Base-by-base conservation (phyloP, 371 early-diverging fungal genomes). In the Mycotypha africana region DNA sequence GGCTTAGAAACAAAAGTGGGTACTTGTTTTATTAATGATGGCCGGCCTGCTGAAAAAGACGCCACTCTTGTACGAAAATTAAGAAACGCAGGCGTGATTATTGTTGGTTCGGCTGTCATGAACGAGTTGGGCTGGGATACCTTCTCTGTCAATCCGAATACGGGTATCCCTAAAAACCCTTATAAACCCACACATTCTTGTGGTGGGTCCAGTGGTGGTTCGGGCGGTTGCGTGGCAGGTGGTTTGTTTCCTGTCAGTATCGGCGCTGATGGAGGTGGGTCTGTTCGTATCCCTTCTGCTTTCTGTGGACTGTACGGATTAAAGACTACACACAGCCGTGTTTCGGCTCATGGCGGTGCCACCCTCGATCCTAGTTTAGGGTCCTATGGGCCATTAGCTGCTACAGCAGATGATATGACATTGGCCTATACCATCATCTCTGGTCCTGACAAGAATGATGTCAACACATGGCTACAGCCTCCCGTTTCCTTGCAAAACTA, bases 231-330 rank as follows among this genome's bases (percentile, higher is more conserved):
- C 23, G 86, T 89, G 14, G 79, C 70, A 4, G 61, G 76, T 17
- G 85, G 86, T 9, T 55, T 85, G 16, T 70, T 71, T 38, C 86
- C 86, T 23, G 70, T 88, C 32, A 78, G 78, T 28, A 72, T 89
- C 41, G 90, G 90, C 7, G 61, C 77, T 16, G 90, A 89, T 67
- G 85, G 85, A 9, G 90, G 90, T 37, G 90, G 90, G 19, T 82
- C 82, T 3, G 63, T 28, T 41, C 15, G 89, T 28, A 76, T 86
- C 46, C 90, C 90, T 4, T 62, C 85, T 0, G 45, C 85, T 1
- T 82, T 79, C 47, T 83, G 82, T 66, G 88, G 88, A 17, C 44
- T 86, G 23, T 87, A 76, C 50, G 88, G 87, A 4, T 52, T 89
- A 38, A 89, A 89, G 47, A 79, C 87, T 0, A 85, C 88, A 1